Evolutionary conservation across 192 early-diverging fungal genomes (phyloP).

Genomic region (Neocallimastix lanati): DNA sequence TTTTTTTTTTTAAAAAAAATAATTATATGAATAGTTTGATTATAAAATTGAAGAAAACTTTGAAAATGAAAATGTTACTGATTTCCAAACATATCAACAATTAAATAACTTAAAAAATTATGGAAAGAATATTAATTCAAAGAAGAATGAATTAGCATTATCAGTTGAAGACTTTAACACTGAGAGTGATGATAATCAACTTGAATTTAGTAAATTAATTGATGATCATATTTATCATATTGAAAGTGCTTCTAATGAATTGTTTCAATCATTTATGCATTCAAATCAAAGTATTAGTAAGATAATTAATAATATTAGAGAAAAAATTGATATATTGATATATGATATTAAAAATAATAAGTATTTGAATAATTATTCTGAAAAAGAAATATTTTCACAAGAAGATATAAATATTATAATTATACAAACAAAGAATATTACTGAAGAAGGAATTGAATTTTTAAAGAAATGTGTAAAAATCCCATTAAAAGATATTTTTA

Average conservation of each 20-base stretch:
- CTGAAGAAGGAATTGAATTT: not conserved
- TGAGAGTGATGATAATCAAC: not conserved
- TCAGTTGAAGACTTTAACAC: not conserved
- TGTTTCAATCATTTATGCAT: not conserved
- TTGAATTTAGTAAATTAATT: not conserved
- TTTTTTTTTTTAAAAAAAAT: no score
- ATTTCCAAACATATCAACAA: not conserved
- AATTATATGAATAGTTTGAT: not conserved
- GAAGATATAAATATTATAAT: not conserved
- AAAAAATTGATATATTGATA: not conserved
- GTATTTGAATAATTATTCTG: not conserved
- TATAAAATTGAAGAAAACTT: not conserved
- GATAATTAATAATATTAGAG: not conserved
- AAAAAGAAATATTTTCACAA: not conserved
- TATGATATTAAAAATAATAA: not conserved
- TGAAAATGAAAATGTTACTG: not conserved
- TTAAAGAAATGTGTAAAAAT: not conserved
- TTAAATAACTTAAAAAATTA: not conserved
- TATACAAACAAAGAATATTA: not conserved
- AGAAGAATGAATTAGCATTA: not conserved
- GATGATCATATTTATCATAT: not conserved
- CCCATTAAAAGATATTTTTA: not conserved
- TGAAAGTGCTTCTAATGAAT: not conserved
- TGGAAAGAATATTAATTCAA: not conserved
- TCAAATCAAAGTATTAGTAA: not conserved